Conservation (phyloP, 805 yeast species). For the Saturnispora quitensis region DNA sequence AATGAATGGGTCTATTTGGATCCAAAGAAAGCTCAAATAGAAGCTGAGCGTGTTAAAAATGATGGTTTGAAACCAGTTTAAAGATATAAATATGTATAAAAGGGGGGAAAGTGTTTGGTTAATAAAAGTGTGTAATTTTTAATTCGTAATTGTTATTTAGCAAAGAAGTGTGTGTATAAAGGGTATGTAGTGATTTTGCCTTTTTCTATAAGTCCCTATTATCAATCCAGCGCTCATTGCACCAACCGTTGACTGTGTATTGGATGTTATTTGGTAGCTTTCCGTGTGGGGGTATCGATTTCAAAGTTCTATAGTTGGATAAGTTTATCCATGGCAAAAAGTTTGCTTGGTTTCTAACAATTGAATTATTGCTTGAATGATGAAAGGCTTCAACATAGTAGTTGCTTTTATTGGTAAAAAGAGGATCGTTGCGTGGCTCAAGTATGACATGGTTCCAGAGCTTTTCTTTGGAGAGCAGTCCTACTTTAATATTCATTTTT, state of each 20-base stretch:
- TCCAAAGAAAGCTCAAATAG: slow-evolving; percentile 69
- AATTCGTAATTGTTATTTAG: neutral
- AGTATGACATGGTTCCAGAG: slow-evolving; percentile 46
- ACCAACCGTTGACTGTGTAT: slow-evolving; percentile 45
- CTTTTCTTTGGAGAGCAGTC: slow-evolving; percentile 37
- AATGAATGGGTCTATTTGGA: slow-evolving; percentile 58
- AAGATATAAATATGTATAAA: neutral
- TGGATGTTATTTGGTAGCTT: slow-evolving; percentile 25
- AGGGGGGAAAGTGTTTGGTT: neutral
- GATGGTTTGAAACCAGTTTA: slow-evolving; percentile 39
- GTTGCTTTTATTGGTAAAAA: neutral
- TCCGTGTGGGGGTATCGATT: slow-evolving; percentile 24
- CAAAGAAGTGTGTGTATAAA: neutral
- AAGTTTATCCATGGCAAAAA: slow-evolving; percentile 24
- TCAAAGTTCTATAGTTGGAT: slow-evolving; percentile 14
- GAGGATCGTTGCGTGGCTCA: slow-evolving; percentile 39
- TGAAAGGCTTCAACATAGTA: slow-evolving; percentile 11
- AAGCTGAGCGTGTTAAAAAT: slow-evolving; percentile 70
- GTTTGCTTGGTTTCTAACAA: slow-evolving; percentile 21
- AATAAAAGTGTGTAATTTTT: neutral
- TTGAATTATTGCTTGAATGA: neutral
- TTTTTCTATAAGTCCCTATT: neutral
- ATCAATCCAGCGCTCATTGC: slow-evolving; percentile 34
- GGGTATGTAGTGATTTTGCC: neutral
- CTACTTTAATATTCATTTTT: slow-evolving; percentile 26